Evolutionary conservation across 2,329 filamentous ascomycete species (phyloP).

Genomic region (Microdochium trichocladiopsis): DNA sequence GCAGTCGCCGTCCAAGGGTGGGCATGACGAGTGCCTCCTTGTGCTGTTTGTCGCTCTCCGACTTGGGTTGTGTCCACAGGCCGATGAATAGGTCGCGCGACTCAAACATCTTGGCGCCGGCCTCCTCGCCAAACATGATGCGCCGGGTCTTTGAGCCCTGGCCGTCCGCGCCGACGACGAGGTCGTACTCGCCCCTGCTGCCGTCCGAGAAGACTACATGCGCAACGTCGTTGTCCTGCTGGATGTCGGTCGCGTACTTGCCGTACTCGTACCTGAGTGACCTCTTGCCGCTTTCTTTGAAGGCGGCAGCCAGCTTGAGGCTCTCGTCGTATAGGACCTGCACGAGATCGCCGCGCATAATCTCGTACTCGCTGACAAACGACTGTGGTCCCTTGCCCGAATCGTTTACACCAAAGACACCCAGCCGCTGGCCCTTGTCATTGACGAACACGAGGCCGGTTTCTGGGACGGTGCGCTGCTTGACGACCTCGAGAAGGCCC

Average conservation of each 20-base stretch:
- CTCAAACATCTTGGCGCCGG: slow-evolving; percentile 16
- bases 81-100: slow-evolving; percentile 23
- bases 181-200: slow-evolving; percentile 32
- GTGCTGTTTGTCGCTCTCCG: slow-evolving; percentile 12
- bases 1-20: slow-evolving; percentile 23
- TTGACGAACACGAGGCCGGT: slow-evolving; percentile 39
- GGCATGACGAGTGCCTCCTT: slow-evolving; percentile 25
- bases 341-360: slow-evolving; percentile 51
- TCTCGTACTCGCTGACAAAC: slow-evolving; percentile 50
- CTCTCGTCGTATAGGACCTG: slow-evolving; percentile 37
- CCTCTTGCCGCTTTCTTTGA: slow-evolving; percentile 8
- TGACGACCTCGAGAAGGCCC: slow-evolving; percentile 28
- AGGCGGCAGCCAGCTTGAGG: slow-evolving; percentile 11
- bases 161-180: slow-evolving; percentile 50
- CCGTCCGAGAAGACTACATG: slow-evolving; percentile 37
- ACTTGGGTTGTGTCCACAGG: slow-evolving; percentile 30
- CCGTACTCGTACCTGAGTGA: slow-evolving; percentile 23
- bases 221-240: slow-evolving; percentile 19
- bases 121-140: slow-evolving; percentile 21
- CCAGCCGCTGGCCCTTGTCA: slow-evolving; percentile 24
- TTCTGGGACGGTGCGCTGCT: slow-evolving; percentile 33
- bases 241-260: slow-evolving; percentile 19
- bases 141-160: slow-evolving; percentile 39
- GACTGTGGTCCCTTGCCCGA: slow-evolving; percentile 33
- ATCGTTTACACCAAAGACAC: slow-evolving; percentile 30